These are phyloP conservation scores for Darksidea phi DNA, from an alignment of 495 filamentous ascomycete genomes.

Conservation along the genomic window DNA sequence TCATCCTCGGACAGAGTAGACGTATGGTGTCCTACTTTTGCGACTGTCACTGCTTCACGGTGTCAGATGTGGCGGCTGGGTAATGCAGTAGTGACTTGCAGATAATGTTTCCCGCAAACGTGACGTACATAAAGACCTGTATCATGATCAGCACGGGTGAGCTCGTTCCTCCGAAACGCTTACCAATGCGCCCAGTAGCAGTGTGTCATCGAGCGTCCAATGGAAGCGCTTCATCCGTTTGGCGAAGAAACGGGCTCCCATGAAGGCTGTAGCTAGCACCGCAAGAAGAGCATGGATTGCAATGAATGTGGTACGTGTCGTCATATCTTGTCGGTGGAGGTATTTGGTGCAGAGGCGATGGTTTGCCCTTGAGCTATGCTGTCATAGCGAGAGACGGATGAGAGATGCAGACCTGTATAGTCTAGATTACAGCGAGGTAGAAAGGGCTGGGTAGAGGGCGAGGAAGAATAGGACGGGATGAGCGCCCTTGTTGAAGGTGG, in stretches of 20 bases:
- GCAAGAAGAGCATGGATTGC: conserved; percentile 5
- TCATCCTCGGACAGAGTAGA: neutral
- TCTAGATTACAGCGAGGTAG: no score
- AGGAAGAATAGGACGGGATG: no score
- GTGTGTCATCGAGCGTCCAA: conserved; percentile 13
- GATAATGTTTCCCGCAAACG: neutral
- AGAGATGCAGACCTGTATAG: no score
- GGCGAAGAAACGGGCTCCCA: conserved; percentile 15
- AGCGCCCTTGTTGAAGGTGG: no score
- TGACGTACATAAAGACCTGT: conserved; percentile 10
- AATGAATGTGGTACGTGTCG: neutral
- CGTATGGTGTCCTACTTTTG: neutral
- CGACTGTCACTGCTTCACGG: conserved; percentile 1
- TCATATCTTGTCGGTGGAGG: neutral
- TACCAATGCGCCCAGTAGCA: conserved; percentile 16
- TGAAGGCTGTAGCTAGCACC: conserved; percentile 9
- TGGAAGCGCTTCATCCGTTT: conserved; percentile 18
- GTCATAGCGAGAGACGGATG: no score
- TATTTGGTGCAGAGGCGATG: neutral
- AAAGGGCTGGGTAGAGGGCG: no score
- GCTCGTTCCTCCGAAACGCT: neutral
- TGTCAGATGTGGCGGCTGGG: conserved; percentile 4
- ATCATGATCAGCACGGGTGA: neutral
- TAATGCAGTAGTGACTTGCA: neutral
- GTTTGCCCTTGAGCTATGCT: no score